Percentiles rank a stretch among this genome's conserved stretches.
These are phyloP conservation scores for Botrytis galanthina DNA, from an alignment of 2,329 filamentous ascomycete genomes.

Conservation along the genomic window DNA sequence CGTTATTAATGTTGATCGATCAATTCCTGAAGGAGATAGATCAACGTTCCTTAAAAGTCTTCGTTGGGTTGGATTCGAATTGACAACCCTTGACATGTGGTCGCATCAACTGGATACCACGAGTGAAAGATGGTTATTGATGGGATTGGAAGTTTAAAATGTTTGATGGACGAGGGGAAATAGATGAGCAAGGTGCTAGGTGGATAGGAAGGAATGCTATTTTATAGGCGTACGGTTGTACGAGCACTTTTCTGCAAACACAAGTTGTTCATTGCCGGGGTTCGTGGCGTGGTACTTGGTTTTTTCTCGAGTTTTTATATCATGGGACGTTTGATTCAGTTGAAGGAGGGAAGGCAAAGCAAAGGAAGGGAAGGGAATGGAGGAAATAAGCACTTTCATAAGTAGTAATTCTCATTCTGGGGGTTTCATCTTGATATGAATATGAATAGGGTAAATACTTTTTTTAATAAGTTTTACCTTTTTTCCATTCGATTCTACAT, in stretches of 20 bases:
- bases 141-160: slow-evolving; percentile 77
- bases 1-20: slow-evolving; percentile 77
- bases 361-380: background rate
- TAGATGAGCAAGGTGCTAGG: slow-evolving; percentile 7
- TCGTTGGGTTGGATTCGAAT: slow-evolving; percentile 89
- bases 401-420: background rate
- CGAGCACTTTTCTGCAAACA: slow-evolving; percentile 8
- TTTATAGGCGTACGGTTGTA: slow-evolving; percentile 7
- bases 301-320: background rate
- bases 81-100: slow-evolving; percentile 78
- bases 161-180: background rate
- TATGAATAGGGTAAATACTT: background rate
- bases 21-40: slow-evolving; percentile 58
- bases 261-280: slow-evolving; percentile 9
- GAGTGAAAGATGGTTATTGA: slow-evolving; percentile 79
- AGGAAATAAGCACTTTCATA: background rate
- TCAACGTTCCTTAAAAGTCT: slow-evolving; percentile 75
- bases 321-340: background rate
- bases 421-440: background rate
- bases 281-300: slow-evolving; percentile 9
- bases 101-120: slow-evolving; percentile 60
- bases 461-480: background rate
- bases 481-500: background rate
- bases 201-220: background rate
- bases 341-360: background rate